Evolutionary conservation across 352 stramenopile genomes (phyloP).

Genomic region (Achlya hypogyna): DNA sequence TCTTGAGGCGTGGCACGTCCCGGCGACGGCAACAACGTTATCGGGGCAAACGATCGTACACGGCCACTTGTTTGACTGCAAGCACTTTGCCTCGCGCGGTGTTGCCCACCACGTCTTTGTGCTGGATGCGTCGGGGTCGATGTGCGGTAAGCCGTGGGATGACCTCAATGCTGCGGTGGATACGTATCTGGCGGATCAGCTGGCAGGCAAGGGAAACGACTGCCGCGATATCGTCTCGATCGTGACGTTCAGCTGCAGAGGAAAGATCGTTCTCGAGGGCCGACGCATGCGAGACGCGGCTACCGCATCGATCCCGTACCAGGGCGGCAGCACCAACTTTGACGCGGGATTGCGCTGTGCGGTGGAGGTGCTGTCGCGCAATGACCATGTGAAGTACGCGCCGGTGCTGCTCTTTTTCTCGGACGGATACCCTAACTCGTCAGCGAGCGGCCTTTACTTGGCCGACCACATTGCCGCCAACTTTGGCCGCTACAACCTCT

Average conservation of each 20-base stretch:
- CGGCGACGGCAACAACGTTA: background rate
- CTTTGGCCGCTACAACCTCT: constrained; percentile 52
- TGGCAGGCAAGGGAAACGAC: constrained; percentile 32
- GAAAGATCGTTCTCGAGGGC: constrained; percentile 40
- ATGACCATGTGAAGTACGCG: constrained; percentile 47
- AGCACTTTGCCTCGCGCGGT: constrained; percentile 37
- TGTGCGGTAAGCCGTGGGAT: constrained; percentile 46
- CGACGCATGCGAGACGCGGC: constrained; percentile 39
- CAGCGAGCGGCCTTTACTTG: constrained; percentile 36
- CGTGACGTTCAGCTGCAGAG: constrained; percentile 47
- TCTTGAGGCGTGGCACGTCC: constrained; percentile 55
- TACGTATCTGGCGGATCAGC: constrained; percentile 59
- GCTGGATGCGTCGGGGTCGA: constrained; percentile 69
- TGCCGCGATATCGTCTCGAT: constrained; percentile 57
- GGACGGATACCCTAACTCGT: constrained; percentile 48
- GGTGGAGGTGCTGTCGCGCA: constrained; percentile 60
- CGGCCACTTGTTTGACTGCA: constrained; percentile 69
- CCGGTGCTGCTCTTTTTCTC: constrained; percentile 73
- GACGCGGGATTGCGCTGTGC: constrained; percentile 38
- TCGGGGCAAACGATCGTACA: constrained; percentile 29
- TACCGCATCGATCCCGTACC: constrained; percentile 25
- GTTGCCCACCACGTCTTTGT: constrained; percentile 75
- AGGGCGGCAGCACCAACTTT: constrained; percentile 44
- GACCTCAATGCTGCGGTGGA: constrained; percentile 46
- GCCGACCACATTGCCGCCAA: constrained; percentile 32